Base-by-base conservation (phyloP, 2,329 filamentous ascomycete genomes). In the Aspergillus fumigatus region DNA sequence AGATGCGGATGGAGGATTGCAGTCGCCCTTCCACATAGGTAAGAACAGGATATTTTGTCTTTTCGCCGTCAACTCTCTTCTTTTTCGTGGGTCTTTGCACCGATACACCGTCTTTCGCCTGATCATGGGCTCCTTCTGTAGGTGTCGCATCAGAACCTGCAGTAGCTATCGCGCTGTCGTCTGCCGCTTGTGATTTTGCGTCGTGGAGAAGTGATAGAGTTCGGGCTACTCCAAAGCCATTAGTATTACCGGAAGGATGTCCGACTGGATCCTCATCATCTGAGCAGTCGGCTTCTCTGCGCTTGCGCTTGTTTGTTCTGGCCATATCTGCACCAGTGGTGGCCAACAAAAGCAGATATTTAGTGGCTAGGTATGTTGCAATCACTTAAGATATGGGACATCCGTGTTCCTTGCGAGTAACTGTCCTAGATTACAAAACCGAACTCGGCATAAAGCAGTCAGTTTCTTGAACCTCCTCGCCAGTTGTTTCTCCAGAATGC, bases 1-100 rank as follows among this genome's bases (percentile, higher is more conserved):
- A 74, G 53, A 86, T 79, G 52, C 81, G 83, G 56, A 86, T 79
- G 43, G 79, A 79, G 11, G 77, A 77, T 59, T 84, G 78, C 43
- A 85, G 69, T 23, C 78, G 79, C n/a, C 82, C 78, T 55, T 81
- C 76, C 9, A 79, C 71, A 61, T 84, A 82, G 10, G 75, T 77
- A 48, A 86, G 77, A 25, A 76, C 72, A 2, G 81, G 81, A 59
- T 82, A 82, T 64, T 81, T 81, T 45, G 71, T 70, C 60, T 76
- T 79, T 45, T 75, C 71, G 2, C 74, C 73, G 50, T 75, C 73
- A 5, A 71, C 66, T 43, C 67, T 70, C 48, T 67, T 72, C 62
- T 62, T 72, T 59, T 71, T 71, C 26, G 62, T 48, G 3, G 61
- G 51, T 49, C 66, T 63, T 48, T 59, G 51, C 25, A 40, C 54